phyloP scores from a whole-genome alignment of 345 rosid species.

The Ailanthus altissimus region DNA sequence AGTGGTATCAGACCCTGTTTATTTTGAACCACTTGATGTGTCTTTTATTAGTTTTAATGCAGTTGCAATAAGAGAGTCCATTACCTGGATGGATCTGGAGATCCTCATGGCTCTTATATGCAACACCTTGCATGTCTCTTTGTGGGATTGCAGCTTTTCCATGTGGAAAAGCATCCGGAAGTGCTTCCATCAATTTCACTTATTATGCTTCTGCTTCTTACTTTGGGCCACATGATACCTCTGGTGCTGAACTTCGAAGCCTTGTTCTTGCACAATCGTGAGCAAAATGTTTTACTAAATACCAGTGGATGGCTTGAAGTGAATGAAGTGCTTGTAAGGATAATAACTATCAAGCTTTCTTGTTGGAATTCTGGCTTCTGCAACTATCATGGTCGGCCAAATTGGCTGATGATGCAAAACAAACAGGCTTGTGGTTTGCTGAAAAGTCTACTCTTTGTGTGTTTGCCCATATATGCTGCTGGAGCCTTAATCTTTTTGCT shows the following conservation, averaged over 20 bases:
- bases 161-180: constrained; percentile 39
- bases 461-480: constrained; percentile 32
- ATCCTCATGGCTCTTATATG: constrained; percentile 40
- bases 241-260: constrained; percentile 46
- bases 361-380: constrained; percentile 45
- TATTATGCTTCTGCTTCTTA: constrained; percentile 47
- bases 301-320: constrained; percentile 41
- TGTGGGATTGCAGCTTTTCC: constrained; percentile 40
- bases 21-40: constrained; percentile 30
- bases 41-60: constrained; percentile 28
- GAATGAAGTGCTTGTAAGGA: constrained; percentile 45
- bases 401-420: constrained; percentile 19
- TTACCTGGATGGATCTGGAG: constrained; percentile 55
- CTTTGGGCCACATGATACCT: constrained; percentile 44
- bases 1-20: constrained; percentile 32
- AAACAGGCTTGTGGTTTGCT: constrained; percentile 32
- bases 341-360: constrained; percentile 45
- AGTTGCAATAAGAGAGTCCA: constrained; percentile 16
- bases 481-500: constrained; percentile 43
- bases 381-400: constrained; percentile 44
- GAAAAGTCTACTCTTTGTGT: constrained; percentile 43
- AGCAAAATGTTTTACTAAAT: constrained; percentile 19
- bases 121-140: constrained; percentile 43
- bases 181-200: constrained; percentile 44
- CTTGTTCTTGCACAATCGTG: constrained; percentile 26